Base-by-base conservation (phyloP, 2,329 filamentous ascomycete genomes). In the Tolypocladium sp. region DNA sequence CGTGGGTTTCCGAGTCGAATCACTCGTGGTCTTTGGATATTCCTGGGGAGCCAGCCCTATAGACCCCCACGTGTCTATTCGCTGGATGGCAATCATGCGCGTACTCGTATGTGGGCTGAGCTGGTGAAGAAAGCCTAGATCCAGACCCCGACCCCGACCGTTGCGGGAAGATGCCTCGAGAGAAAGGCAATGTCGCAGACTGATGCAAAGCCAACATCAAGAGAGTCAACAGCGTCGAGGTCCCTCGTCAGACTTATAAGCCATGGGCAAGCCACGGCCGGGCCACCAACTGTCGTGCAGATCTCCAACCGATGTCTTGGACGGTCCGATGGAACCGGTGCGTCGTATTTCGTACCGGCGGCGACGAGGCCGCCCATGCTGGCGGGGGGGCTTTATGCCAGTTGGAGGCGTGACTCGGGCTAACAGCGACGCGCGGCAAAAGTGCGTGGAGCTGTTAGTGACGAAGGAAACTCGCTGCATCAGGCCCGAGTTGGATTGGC, bases 341-440 rank as follows among this genome's bases (percentile, higher is more conserved):
- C 4, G 49, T 55, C 57, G 52, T 58, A 58, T 58, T 51, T 55
- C 57, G 57, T 56, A 58, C 57, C 57, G 52, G 25, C 54, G 22
- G 15, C 27, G 27, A 52, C 46, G 13, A 38, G 37, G 37, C 37
- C 9, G 12, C n/a, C n/a, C n/a, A 38, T 38, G 37, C 13, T 10
- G 3, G 37, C 12, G 10, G 37, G 35, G 37, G 37, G 37, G 9
- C 4, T 9, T 38, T 3, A 38, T 38, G 37, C 37, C 37, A 38
- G 33, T 9, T 15, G 12, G 30, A 38, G 13, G 12, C 37, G 37
- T 40, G 38, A 40, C 38, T 17, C 38, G 2, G 15, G 15, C 38
- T 40, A 40, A 1, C 38, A 40, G 15, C 38, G 5, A 7, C 38
- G 9, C 15, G 38, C 38, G 38, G 15, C 38, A 40, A 8, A 40